Percentiles rank a stretch among this genome's conserved stretches.
These are phyloP conservation scores for Kodamaea kaohsiungensis DNA, from an alignment of 805 yeast genomes.

Conservation along the genomic window DNA sequence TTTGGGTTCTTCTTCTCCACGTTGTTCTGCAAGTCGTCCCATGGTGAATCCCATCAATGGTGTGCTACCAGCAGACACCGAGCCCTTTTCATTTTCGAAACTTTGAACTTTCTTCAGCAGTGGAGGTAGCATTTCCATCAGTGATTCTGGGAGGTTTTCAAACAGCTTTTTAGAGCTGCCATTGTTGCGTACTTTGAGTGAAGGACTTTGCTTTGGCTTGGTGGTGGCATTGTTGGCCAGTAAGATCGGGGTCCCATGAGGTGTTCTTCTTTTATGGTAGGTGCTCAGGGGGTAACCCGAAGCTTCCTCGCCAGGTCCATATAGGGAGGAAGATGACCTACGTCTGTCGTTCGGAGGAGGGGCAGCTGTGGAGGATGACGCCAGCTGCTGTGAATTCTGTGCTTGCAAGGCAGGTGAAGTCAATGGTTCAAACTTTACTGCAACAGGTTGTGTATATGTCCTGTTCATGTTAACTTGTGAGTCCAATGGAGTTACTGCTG, in stretches of 20 bases:
- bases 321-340: constrained; percentile 31
- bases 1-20: constrained; percentile 6
- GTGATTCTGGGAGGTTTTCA: constrained; percentile 34
- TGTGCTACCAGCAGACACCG: constrained; percentile 20
- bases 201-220: constrained; percentile 9
- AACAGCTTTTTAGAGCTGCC: constrained; percentile 11
- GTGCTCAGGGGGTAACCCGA: constrained; percentile 6
- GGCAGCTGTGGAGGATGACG: constrained; percentile 12
- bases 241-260: constrained; percentile 45
- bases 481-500: constrained; percentile 69
- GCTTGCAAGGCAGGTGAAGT: constrained; percentile 71
- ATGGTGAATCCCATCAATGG: constrained; percentile 48
- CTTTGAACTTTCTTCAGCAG: constrained; percentile 27
- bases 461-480: constrained; percentile 24
- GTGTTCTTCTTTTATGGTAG: constrained; percentile 39
- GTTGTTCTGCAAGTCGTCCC: constrained; percentile 44
- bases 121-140: constrained; percentile 38
- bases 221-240: constrained; percentile 22
- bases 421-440: constrained; percentile 48
- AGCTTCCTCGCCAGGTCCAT: constrained; percentile 18
- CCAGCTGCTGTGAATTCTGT: constrained; percentile 25
- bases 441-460: constrained; percentile 18
- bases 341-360: constrained; percentile 26
- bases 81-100: constrained; percentile 17
- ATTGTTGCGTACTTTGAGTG: constrained; percentile 8